Evolutionary conservation across 208 protist species (phyloP), one percentile per base, ranked within the genome.

Genomic region (Leishmania mexicana): DNA sequence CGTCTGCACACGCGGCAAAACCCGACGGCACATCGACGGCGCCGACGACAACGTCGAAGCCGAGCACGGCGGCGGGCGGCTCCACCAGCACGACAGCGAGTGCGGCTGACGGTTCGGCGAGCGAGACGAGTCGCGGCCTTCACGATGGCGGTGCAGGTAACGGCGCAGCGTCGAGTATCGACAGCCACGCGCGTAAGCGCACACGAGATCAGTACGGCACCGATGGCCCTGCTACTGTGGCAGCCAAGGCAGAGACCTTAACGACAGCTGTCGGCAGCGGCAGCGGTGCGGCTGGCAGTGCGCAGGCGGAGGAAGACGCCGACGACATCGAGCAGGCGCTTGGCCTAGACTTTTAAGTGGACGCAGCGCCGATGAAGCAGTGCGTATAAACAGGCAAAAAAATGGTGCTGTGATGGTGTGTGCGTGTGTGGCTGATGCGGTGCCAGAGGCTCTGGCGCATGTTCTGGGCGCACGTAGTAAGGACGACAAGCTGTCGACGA

Each of bases 301-400:
- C 80, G 11, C 47, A 28, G 28, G 31, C 31, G 28, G 76, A 84
- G 71, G 85, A 89, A 21, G 85, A 85, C 53, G 83, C 87, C 28
- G 90, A 94, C 38, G 89, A 94, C 75, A 87, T 95, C 21, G 93
- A 95, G 67, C 86, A 93, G 78, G 91, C 92, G 0, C 86, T 97
- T 6, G 94, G 94, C 17, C 87, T 97, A 0, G 94, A 93, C 53
- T 97, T 97, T 86, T 97, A 71, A 19, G 15, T 24, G 65, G 81
- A 35, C 13, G 35, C 35, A 21, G 0, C 38, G 4, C 21, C 7
- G 19, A 47, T 45, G 6, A 2, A 71, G 24, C 35, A 28, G 65
- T 24, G 65, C 11, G 19, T 71, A 40, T 21, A 38, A 68, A n/a
- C 31, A 38, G 21, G 13, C 57, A 19, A 19, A 62, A 62, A 31